Percentiles rank a stretch among this genome's conserved stretches.
Evolutionary conservation across 1,139 yeast genomes (phyloP).

Genomic region (Yamadazyma atmosphaerica): DNA sequence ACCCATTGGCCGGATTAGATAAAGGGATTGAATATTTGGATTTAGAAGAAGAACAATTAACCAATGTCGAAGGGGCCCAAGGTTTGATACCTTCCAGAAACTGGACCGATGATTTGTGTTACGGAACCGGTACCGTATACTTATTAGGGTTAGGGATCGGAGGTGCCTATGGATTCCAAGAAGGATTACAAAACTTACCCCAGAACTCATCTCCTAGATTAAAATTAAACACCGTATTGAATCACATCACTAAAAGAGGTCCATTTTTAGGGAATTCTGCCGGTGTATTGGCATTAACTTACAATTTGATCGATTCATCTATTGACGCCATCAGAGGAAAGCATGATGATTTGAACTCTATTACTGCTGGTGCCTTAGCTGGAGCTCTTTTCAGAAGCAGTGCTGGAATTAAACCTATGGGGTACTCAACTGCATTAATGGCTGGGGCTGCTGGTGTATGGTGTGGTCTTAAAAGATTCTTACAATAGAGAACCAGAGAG

Average conservation of each 20-base stretch:
- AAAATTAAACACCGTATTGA: slow-evolving; percentile 83
- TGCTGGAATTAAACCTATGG: slow-evolving; percentile 85
- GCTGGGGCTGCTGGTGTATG: slow-evolving; percentile 90
- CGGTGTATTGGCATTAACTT: slow-evolving; percentile 88
- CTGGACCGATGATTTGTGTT: slow-evolving; percentile 96
- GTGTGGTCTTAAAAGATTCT: slow-evolving; percentile 75
- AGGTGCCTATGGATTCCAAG: slow-evolving; percentile 84
- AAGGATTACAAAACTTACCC: slow-evolving; percentile 79
- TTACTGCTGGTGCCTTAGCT: slow-evolving; percentile 86
- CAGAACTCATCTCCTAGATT: slow-evolving; percentile 71
- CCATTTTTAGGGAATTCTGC: slow-evolving; percentile 94
- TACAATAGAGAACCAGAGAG: slow-evolving; percentile 19
- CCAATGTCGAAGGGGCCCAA: slow-evolving; percentile 78
- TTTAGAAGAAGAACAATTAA: slow-evolving; percentile 75
- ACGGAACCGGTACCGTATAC: slow-evolving; percentile 96
- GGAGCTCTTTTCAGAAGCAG: slow-evolving; percentile 91
- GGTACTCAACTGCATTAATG: slow-evolving; percentile 79
- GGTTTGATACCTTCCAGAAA: slow-evolving; percentile 93
- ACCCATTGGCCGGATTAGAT: slow-evolving; percentile 92
- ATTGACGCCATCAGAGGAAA: slow-evolving; percentile 81
- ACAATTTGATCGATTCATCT: slow-evolving; percentile 79
- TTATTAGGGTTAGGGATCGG: slow-evolving; percentile 77
- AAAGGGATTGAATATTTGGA: slow-evolving; percentile 88
- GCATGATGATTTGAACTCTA: slow-evolving; percentile 83
- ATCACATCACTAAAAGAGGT: slow-evolving; percentile 92